Conservation (phyloP, 345 rosid species). For the Pistacia atlantica region DNA sequence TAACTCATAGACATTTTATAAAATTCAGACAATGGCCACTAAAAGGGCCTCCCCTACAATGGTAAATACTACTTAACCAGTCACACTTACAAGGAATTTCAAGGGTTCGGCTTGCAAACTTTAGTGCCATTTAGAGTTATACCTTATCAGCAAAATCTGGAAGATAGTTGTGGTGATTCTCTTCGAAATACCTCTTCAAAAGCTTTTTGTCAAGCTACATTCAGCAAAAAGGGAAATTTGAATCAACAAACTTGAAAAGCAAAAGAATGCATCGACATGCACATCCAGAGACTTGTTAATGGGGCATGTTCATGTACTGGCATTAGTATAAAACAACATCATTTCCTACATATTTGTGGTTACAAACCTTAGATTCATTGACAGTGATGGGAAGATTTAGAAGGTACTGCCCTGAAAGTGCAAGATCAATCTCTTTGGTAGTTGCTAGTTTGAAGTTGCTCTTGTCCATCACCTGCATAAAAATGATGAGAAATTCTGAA, state of each 20-base stretch:
- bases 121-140: slow-evolving; percentile 1
- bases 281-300: background rate
- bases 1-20: too few relatives aligned
- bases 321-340: too few relatives aligned
- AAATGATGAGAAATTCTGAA: background rate
- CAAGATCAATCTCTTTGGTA: slow-evolving; percentile 64
- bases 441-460: slow-evolving; percentile 72
- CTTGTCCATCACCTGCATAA: slow-evolving; percentile 65
- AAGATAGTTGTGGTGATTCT: slow-evolving; percentile 60
- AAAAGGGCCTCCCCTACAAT: too few relatives aligned
- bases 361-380: slow-evolving; percentile 62
- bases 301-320: background rate
- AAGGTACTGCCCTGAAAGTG: slow-evolving; percentile 69
- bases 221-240: slow-evolving; percentile 10
- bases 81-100: background rate
- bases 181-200: slow-evolving; percentile 51
- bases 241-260: background rate
- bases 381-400: slow-evolving; percentile 77
- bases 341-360: background rate
- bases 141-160: slow-evolving; percentile 79
- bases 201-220: slow-evolving; percentile 69
- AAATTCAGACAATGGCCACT: too few relatives aligned
- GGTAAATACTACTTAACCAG: too few relatives aligned
- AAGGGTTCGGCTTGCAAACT: background rate
- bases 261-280: background rate